Conservation (phyloP, 371 early-diverging fungal genomes). For the Apophysomyces elegans region DNA sequence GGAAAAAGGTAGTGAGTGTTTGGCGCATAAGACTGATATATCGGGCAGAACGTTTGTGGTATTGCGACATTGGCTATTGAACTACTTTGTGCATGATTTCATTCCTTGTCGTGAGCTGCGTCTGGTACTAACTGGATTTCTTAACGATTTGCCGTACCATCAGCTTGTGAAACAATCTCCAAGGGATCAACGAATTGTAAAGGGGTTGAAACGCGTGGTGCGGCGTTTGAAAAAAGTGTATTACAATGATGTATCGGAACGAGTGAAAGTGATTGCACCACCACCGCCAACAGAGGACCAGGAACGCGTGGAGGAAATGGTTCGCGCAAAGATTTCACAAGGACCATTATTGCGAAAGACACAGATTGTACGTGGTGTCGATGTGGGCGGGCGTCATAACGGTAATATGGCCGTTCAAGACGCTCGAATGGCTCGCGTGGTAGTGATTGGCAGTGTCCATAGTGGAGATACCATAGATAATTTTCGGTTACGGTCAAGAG, state of each 20-base stretch:
- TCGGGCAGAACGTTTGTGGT: conserved; percentile 64
- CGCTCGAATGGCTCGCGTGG: conserved; percentile 29
- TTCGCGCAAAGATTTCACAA: conserved; percentile 39
- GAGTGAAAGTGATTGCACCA: conserved; percentile 48
- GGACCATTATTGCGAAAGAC: conserved; percentile 43
- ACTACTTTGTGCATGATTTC: conserved; percentile 71
- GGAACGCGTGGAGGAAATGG: conserved; percentile 41
- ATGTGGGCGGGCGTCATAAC: conserved; percentile 27
- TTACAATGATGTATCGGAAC: conserved; percentile 32
- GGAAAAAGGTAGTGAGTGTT: background rate
- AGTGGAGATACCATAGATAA: background rate
- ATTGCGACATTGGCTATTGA: conserved; percentile 69
- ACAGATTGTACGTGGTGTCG: conserved; percentile 31
- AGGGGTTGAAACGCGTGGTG: conserved; percentile 51
- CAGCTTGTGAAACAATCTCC: conserved; percentile 46
- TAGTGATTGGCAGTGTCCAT: conserved; percentile 33
- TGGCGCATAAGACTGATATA: background rate
- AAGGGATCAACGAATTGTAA: conserved; percentile 60
- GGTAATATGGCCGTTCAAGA: conserved; percentile 39
- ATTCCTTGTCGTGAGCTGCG: conserved; percentile 55
- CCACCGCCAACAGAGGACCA: conserved; percentile 48
- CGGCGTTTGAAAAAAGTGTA: conserved; percentile 51
- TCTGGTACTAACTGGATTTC: conserved; percentile 39
- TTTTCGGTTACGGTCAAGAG: background rate
- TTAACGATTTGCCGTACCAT: conserved; percentile 50